Evolutionary conservation across 2,329 filamentous ascomycete species (phyloP).

Genomic region (Aspergillus unguis): DNA sequence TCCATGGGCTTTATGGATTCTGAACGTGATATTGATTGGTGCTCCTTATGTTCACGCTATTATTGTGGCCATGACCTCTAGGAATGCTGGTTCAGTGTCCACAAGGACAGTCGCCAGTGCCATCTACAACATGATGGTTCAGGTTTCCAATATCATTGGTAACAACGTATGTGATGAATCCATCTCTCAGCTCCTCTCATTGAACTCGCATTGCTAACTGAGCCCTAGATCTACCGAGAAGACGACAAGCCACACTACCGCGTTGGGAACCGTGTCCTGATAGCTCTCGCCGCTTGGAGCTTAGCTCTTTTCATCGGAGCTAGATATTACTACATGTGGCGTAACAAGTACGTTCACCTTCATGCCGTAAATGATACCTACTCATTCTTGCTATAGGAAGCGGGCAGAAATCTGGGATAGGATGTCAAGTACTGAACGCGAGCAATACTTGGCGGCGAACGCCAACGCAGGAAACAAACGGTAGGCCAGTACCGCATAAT

Average conservation of each 20-base stretch:
- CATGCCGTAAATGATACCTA: not conserved
- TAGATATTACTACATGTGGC: conserved; percentile 40
- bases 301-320: conserved; percentile 49
- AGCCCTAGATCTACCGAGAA: conserved; percentile 53
- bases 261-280: conserved; percentile 56
- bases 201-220: conserved; percentile 2
- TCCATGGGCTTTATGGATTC: conserved; percentile 52
- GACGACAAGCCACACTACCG: conserved; percentile 57
- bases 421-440: conserved; percentile 39
- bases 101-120: conserved; percentile 45
- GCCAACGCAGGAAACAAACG: conserved; percentile 46
- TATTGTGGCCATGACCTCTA: conserved; percentile 45
- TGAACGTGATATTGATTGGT: conserved; percentile 53
- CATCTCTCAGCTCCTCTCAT: not conserved
- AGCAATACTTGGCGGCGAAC: conserved; percentile 38
- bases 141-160: conserved; percentile 40
- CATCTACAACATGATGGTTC: conserved; percentile 48
- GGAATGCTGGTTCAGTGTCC: conserved; percentile 43
- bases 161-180: conserved; percentile 32
- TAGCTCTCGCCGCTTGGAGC: conserved; percentile 51
- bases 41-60: conserved; percentile 60
- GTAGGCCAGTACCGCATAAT: conserved; percentile 13
- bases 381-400: conserved; percentile 22
- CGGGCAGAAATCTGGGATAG: conserved; percentile 38
- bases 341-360: conserved; percentile 36